Evolutionary conservation across 2,329 filamentous ascomycete species (phyloP).

Genomic region (Cladophialophora chaetospira): DNA sequence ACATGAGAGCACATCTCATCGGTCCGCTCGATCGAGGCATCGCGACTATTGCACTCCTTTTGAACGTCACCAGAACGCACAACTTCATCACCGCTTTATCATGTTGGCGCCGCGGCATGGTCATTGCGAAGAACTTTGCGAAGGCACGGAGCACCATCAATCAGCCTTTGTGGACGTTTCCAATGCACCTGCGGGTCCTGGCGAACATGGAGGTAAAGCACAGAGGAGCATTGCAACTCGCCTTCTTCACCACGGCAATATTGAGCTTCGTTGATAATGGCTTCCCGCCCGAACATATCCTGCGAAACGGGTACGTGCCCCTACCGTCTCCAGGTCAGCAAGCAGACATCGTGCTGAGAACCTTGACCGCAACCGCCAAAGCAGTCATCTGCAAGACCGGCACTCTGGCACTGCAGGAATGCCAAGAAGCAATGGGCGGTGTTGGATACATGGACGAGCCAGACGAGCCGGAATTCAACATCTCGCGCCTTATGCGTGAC

Average conservation of each 20-base stretch:
- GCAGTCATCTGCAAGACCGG: slow-evolving; percentile 41
- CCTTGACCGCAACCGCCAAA: slow-evolving; percentile 36
- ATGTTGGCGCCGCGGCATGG: slow-evolving; percentile 33
- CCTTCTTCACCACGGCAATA: slow-evolving; percentile 33
- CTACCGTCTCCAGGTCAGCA: slow-evolving; percentile 18
- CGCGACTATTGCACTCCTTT: slow-evolving; percentile 62
- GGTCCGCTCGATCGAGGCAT: slow-evolving; percentile 64
- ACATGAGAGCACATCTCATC: slow-evolving; percentile 60
- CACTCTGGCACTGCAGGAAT: slow-evolving; percentile 40
- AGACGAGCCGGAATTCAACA: slow-evolving; percentile 63
- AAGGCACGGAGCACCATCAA: slow-evolving; percentile 32
- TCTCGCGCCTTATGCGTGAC: slow-evolving; percentile 67
- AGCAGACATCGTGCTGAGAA: slow-evolving; percentile 18
- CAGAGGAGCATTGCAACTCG: slow-evolving; percentile 32
- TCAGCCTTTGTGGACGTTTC: slow-evolving; percentile 30
- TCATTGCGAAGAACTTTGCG: slow-evolving; percentile 34
- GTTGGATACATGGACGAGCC: slow-evolving; percentile 45
- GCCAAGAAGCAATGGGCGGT: slow-evolving; percentile 43
- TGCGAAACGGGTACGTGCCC: slow-evolving; percentile 14
- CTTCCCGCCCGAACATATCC: slow-evolving; percentile 9
- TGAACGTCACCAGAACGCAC: slow-evolving; percentile 58
- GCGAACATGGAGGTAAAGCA: slow-evolving; percentile 34
- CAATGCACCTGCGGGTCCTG: slow-evolving; percentile 33
- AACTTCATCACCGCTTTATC: slow-evolving; percentile 33
- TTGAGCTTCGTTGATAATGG: slow-evolving; percentile 33